phyloP scores from a whole-genome alignment of 495 filamentous ascomycete genomes.

The Mytilinidion resinicola region DNA sequence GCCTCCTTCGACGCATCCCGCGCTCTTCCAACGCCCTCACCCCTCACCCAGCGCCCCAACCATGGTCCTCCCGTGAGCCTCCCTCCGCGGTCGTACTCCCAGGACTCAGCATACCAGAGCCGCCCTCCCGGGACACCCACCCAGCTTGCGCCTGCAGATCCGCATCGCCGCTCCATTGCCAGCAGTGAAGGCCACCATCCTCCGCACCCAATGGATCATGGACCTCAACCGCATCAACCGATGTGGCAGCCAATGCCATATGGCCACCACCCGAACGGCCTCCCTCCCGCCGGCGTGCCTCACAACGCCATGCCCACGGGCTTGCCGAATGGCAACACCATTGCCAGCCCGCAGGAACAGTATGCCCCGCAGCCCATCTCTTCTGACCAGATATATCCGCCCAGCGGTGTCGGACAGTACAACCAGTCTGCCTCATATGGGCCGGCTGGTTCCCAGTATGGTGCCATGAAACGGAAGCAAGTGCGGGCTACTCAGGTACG shows the following conservation, averaged over 20 bases:
- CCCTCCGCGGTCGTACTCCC: slow-evolving; percentile 16
- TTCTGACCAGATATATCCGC: slow-evolving; percentile 6
- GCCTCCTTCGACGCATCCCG: slow-evolving; percentile 18
- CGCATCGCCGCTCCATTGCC: slow-evolving; percentile 6
- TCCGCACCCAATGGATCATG: slow-evolving; percentile 17
- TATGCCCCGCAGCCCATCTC: slow-evolving; percentile 5
- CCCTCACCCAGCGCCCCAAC: slow-evolving; percentile 11
- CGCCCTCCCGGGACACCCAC: slow-evolving; percentile 14
- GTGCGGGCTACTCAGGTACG: slow-evolving; percentile 36
- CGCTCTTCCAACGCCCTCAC: slow-evolving; percentile 10
- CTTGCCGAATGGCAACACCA: slow-evolving; percentile 17
- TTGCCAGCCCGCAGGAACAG: slow-evolving; percentile 12
- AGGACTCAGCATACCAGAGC: slow-evolving; percentile 14
- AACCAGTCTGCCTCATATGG: neutral
- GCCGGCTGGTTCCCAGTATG: neutral
- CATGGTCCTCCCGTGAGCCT: slow-evolving; percentile 23
- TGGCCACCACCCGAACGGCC: slow-evolving; percentile 19
- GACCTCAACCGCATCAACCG: slow-evolving; percentile 11
- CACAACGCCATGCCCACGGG: neutral
- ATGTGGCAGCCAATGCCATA: neutral
- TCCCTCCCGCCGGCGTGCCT: too few species aligned
- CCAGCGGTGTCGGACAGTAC: neutral
- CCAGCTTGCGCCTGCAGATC: slow-evolving; percentile 12
- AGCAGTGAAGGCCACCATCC: slow-evolving; percentile 17
- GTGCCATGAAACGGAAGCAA: slow-evolving; percentile 26